Base-by-base conservation (phyloP, 352 stramenopile species). In the Globisporangium emineosum region DNA sequence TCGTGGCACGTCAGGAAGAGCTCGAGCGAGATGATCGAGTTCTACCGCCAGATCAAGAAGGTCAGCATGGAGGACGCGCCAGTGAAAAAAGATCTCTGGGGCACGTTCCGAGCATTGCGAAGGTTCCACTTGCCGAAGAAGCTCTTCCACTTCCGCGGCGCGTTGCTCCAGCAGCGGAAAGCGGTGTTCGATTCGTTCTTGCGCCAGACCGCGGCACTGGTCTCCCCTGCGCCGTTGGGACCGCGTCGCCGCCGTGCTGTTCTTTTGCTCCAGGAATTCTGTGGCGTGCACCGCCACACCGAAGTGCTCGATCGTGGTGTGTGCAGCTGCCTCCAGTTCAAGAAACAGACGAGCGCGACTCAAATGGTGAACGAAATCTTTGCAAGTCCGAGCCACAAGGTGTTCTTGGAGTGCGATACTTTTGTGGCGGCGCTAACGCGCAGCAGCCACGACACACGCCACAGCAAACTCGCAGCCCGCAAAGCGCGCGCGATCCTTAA, bases 151-250 rank as follows among this genome's bases (percentile, higher is more conserved):
- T 86, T 77, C 21, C 71, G 77, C 61, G 79, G 73, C 30, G 75
- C 77, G 12, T 62, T 88, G 21, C 79, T 75, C 37, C 70, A 80
- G 12, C 81, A 90, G 71, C 74, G 79, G 23, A 74, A 76, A 45
- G 75, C 85, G 2, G 72, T 87, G n/a, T 88, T 88, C 55, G 81
- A 90, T 65, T 88, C 81, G 66, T 85, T 89, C 32, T 68, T 90
- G 54, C 72, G 79, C 10, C 81, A 90, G 52, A 89, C 79, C 12
- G 79, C 79, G 12, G 77, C 79, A 47, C 62, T 90, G 21, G 77
- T 88, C 17, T 66, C 76, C 9, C 81, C 81, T 23, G 79, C 74
- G 49, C 81, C 81, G 19, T 53, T 90, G 21, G 81, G 79, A 32
- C 79, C 79, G 19, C 76, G 81, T 25, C 72, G 81, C 23, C 73